Base-by-base conservation (phyloP, 2,329 filamentous ascomycete species). In the Sporothrix protearum region DNA sequence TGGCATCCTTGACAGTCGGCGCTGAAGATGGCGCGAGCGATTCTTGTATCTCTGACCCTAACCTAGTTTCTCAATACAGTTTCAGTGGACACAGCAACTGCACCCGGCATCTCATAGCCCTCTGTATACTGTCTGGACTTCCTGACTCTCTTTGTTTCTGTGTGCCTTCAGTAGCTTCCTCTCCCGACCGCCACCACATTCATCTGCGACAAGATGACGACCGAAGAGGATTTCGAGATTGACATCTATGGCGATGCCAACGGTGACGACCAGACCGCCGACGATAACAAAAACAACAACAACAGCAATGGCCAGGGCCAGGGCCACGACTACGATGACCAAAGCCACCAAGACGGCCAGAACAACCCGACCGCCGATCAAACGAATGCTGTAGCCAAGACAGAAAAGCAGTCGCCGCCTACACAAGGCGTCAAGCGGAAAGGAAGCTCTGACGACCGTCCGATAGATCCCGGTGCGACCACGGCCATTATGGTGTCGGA, bases 401-500 rank as follows among this genome's bases (percentile, higher is more conserved):
- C 69, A 45, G 14, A 22, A 69, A 61, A 68, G 12, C 53, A 71
- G 78, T 79, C 71, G 74, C 76, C 78, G 30, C 80, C 81, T 3
- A 83, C 84, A 71, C 85, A 89, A 75, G 88, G 87, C 12, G 82
- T 85, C 7, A 90, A 90, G 81, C 83, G 87, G 71, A 90, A 89
- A 79, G 84, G 85, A 70, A 85, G 84, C 10, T 86, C 87, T 2
- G 87, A 89, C 72, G 86, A 88, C 36, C 79, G 87, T 30, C 85
- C 86, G 3, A 83, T 89, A 67, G 88, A 91, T 73, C 84, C 86
- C 1, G 83, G 83, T 71, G 88, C 88, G 1, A 90, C 88, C 0
- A 85, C 89, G 30, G 94, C 94, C 0, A 82, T 98, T 39, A 89
- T 97, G 80, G 88, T 98, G 70, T 94, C 93, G 2, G 96, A 98